Evolutionary conservation across 108 stramenopile genomes (phyloP).

Genomic region (Cyclostephanos invisitatus): DNA sequence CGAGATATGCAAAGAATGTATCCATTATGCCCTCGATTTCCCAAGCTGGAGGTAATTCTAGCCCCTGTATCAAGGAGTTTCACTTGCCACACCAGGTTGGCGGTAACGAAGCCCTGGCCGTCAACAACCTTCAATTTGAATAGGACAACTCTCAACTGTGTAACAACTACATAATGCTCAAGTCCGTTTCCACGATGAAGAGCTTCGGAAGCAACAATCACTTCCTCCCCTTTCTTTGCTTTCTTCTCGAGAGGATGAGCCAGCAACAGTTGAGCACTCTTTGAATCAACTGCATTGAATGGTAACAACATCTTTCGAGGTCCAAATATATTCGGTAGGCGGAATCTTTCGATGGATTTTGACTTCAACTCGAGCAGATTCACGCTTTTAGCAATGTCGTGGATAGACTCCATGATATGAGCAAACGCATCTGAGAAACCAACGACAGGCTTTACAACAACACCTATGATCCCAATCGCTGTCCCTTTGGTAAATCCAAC

Average conservation of each 20-base stretch:
- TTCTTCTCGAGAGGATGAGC: conserved; percentile 56
- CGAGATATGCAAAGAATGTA: conserved; percentile 35
- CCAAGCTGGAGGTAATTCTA: conserved; percentile 56
- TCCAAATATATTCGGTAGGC: conserved; percentile 81
- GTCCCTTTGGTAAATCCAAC: conserved; percentile 66
- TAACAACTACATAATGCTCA: conserved; percentile 73
- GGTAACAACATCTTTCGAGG: conserved; percentile 62
- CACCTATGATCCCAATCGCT: conserved; percentile 66
- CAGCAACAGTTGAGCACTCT: conserved; percentile 59
- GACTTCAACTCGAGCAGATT: conserved; percentile 77
- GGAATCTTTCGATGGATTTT: conserved; percentile 61
- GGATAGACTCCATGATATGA: conserved; percentile 72
- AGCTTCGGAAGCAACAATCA: conserved; percentile 69
- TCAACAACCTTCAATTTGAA: conserved; percentile 62
- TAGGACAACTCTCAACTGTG: conserved; percentile 66
- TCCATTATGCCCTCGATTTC: conserved; percentile 77
- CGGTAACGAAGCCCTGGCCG: conserved; percentile 36
- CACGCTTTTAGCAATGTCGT: conserved; percentile 79
- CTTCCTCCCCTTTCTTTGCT: conserved; percentile 44
- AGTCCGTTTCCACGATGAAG: conserved; percentile 67
- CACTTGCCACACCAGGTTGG: conserved; percentile 74
- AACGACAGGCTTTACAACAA: conserved; percentile 80
- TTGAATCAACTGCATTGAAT: conserved; percentile 57
- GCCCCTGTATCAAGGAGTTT: conserved; percentile 21
- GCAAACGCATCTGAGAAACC: conserved; percentile 82